A percentile compares a stretch with the other conserved stretches of the same genome.
phyloP scores from a whole-genome alignment of 371 early-diverging fungal genomes.

The Sporodiniella umbellata region DNA sequence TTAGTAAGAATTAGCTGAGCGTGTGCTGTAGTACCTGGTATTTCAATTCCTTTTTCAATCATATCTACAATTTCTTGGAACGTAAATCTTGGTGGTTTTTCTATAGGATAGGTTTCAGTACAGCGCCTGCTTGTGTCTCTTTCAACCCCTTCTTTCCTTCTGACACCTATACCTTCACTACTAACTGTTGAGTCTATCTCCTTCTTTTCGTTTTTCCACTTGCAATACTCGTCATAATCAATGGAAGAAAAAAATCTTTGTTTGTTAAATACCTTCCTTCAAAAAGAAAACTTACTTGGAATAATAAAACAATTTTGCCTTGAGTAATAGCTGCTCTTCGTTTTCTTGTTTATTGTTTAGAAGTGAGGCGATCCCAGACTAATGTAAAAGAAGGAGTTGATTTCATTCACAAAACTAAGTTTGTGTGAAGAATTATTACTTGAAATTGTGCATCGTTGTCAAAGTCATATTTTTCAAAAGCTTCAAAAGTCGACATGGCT shows the following conservation, averaged over 20 bases:
- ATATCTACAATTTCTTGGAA: constrained; percentile 56
- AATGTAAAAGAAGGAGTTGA: background rate
- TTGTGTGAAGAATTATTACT: constrained; percentile 1
- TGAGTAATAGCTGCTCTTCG: constrained; percentile 13
- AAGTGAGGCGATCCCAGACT: constrained; percentile 21
- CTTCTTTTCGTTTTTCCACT: constrained; percentile 18
- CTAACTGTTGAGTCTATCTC: background rate
- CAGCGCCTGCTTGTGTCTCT: background rate
- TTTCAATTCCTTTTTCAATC: constrained; percentile 48
- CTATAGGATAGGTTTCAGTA: background rate
- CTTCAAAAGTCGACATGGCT: constrained; percentile 6
- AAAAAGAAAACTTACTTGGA: too few relatives aligned
- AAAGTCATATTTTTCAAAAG: constrained; percentile 18
- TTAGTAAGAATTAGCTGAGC: too few relatives aligned
- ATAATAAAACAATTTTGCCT: constrained; percentile 27
- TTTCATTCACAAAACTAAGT: background rate
- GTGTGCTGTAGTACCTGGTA: too few relatives aligned
- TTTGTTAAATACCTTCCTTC: too few relatives aligned
- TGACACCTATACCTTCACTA: background rate
- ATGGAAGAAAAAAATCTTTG: constrained; percentile 10
- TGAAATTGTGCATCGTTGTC: constrained; percentile 20
- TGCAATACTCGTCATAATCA: constrained; percentile 13
- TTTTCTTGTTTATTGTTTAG: constrained; percentile 17
- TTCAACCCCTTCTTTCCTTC: background rate
- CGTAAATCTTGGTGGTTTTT: constrained; percentile 26